Evolutionary conservation across 2,329 filamentous ascomycete species (phyloP), one percentile per base, ranked within the genome.

Genomic region (Alternaria brassicae): DNA sequence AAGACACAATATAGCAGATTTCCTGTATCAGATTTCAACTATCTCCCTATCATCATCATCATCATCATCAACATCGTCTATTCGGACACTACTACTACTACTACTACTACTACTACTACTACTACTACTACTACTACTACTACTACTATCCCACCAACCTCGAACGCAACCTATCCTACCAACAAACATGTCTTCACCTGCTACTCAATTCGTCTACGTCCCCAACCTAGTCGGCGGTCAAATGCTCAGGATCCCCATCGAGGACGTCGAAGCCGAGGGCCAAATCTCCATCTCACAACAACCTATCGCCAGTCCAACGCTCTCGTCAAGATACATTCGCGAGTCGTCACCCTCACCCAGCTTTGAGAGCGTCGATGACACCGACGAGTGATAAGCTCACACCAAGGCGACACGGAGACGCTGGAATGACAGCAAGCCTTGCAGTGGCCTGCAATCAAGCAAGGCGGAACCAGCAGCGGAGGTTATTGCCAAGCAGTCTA

Each of bases 171-270:
- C 32, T 23, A 53, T 59, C 28, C 54, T 39, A 53, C 56, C 58
- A 55, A 52, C 60, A 67, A 51, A 53, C 50, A 73, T 75, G 72
- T 75, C 72, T 61, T 67, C 71, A 36, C 67, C 70, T 50, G 53
- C 62, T 40, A 62, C 67, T 23, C 67, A 75, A 70, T 77, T 73
- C 65, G 72, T 77, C 61, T 77, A 77, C 71, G 76, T 77, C 55
- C 74, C 75, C 66, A 77, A 77, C 67, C 71, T 77, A 8, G 73
- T 77, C 51, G 75, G 75, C 52, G 68, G 73, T 44, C 75, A 77
- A 61, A 75, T 76, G 67, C 72, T 77, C 40, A 73, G 75, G 60
- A 71, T 77, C 27, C 71, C 73, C 15, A 44, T 75, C 15, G 71
- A 75, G 37, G 64, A 72, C 13, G 53, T 63, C 32, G 66, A 69